Conservation (phyloP, 306 rosid species). For the Quercus dentata region DNA sequence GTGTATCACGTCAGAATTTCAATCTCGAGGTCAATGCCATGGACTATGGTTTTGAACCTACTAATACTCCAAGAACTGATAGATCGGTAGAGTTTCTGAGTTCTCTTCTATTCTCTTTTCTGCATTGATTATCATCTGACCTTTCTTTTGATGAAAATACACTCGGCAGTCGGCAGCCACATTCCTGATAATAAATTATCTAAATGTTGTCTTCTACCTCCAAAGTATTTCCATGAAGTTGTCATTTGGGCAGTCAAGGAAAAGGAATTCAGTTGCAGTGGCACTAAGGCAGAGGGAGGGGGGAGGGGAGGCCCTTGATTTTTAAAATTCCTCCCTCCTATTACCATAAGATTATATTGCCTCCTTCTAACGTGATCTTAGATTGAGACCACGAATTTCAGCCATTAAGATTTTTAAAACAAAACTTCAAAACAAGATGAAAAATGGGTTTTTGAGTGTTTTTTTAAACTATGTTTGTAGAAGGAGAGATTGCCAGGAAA, state of each 20-base stretch:
- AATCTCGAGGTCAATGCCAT: constrained; percentile 78
- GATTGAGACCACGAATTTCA: too few relatives aligned
- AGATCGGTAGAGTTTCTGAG: constrained; percentile 65
- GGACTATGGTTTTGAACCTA: constrained; percentile 85
- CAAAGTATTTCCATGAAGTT: background rate
- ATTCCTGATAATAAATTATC: background rate
- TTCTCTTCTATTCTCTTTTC: background rate
- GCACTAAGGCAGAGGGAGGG: too few relatives aligned
- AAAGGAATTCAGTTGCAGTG: background rate
- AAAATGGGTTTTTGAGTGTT: too few relatives aligned
- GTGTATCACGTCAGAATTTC: constrained; percentile 83
- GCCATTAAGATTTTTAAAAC: too few relatives aligned
- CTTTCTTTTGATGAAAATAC: constrained; percentile 8
- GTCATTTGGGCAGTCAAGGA: background rate
- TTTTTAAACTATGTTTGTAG: too few relatives aligned
- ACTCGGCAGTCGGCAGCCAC: background rate
- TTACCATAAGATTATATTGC: too few relatives aligned
- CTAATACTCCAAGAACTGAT: constrained; percentile 94
- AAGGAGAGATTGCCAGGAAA: too few relatives aligned
- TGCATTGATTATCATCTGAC: constrained; percentile 3
- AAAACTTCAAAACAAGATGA: too few relatives aligned
- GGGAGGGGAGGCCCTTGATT: too few relatives aligned
- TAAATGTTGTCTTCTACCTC: background rate
- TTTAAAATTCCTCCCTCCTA: too few relatives aligned
- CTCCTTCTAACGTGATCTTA: too few relatives aligned